A percentile compares a stretch with the other conserved stretches of the same genome.
phyloP scores from a whole-genome alignment of 2,329 filamentous ascomycete genomes.

The Fusarium sp. region DNA sequence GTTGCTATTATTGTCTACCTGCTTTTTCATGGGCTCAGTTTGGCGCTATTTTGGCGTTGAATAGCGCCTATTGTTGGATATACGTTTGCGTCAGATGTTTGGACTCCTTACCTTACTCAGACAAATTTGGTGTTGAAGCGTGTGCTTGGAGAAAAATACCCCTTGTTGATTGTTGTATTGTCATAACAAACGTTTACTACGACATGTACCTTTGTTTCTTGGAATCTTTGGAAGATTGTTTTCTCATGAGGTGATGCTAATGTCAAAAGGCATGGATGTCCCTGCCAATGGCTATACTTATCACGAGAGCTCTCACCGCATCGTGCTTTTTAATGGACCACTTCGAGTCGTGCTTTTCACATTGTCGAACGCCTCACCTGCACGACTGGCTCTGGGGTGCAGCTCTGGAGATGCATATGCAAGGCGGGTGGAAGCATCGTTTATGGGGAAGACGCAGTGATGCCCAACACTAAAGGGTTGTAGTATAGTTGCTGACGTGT shows the following conservation, averaged over 20 bases:
- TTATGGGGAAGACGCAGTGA: slow-evolving; percentile 37
- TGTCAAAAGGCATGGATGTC: slow-evolving; percentile 8
- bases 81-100: slow-evolving; percentile 12
- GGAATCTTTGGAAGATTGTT: neutral
- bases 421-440: slow-evolving; percentile 14
- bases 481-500: slow-evolving; percentile 28
- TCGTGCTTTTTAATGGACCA: neutral
- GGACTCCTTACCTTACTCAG: slow-evolving; percentile 6
- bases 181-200: slow-evolving; percentile 24
- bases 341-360: slow-evolving; percentile 8
- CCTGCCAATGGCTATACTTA: slow-evolving; percentile 4
- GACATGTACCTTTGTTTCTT: slow-evolving; percentile 31
- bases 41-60: slow-evolving; percentile 40
- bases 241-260: slow-evolving; percentile 19
- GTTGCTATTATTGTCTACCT: slow-evolving; percentile 16
- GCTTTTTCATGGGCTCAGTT: slow-evolving; percentile 11
- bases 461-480: slow-evolving; percentile 37
- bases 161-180: slow-evolving; percentile 22
- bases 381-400: slow-evolving; percentile 35
- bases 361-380: slow-evolving; percentile 25
- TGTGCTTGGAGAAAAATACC: slow-evolving; percentile 40
- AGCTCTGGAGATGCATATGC: slow-evolving; percentile 20
- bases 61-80: slow-evolving; percentile 17
- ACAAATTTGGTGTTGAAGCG: slow-evolving; percentile 33
- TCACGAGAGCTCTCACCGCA: slow-evolving; percentile 18